These are phyloP conservation scores for Alternaria ventricosa DNA, from an alignment of 2,329 filamentous ascomycete genomes.

Conservation along the genomic window DNA sequence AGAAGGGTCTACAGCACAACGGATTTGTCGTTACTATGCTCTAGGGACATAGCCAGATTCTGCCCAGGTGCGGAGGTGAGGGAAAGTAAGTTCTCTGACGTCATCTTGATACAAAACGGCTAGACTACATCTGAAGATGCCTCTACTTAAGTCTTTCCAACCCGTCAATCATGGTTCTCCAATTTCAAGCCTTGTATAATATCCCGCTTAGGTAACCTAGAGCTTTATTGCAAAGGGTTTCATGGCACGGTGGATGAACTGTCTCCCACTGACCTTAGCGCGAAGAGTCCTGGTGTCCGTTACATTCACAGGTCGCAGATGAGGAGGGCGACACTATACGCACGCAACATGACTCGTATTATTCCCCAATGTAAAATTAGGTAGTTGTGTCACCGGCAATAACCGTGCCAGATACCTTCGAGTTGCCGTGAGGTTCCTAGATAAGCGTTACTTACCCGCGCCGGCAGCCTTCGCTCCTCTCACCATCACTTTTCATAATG, in stretches of 20 bases:
- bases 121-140: neutral
- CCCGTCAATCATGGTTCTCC: neutral
- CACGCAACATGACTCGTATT: neutral
- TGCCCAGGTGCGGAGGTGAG: neutral
- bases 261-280: neutral
- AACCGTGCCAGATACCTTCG: neutral
- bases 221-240: neutral
- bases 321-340: neutral
- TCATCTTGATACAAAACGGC: neutral
- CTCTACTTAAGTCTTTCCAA: neutral
- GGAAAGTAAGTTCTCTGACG: neutral
- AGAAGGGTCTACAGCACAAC: neutral
- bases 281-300: neutral
- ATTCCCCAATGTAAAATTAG: rapidly evolving
- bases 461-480: neutral
- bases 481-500: neutral
- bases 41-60: neutral
- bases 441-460: neutral
- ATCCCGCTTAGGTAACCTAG: neutral
- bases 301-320: neutral
- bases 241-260: neutral
- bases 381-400: neutral
- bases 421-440: neutral
- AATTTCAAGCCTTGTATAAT: neutral
- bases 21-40: neutral